Percentiles rank a stretch among this genome's conserved stretches.
Conservation (phyloP, 108 stramenopile genomes). For the Skeletonema costatum region DNA sequence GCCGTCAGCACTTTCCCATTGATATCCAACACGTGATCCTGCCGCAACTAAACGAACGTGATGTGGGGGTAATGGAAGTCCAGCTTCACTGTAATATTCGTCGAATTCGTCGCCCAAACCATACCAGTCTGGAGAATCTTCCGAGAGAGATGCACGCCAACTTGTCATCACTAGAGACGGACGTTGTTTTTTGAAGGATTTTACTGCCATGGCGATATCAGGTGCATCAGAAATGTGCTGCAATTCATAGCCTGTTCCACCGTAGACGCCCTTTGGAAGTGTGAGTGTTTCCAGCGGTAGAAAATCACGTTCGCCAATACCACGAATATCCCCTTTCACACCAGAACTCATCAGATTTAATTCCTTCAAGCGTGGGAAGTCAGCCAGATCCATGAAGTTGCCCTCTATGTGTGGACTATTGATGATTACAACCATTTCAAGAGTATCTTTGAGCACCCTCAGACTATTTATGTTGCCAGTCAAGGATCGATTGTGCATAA, state of each 20-base stretch:
- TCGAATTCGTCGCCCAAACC: not conserved
- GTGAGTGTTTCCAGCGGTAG: not conserved
- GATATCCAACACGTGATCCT: not conserved
- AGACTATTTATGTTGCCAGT: not conserved
- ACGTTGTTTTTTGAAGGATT: not conserved
- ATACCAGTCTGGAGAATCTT: not conserved
- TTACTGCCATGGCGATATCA: not conserved
- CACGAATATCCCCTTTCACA: not conserved
- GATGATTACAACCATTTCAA: too few relatives aligned
- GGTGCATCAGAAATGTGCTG: not conserved
- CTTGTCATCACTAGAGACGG: not conserved
- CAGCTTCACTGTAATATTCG: too few relatives aligned
- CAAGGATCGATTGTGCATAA: too few relatives aligned
- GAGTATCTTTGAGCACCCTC: constrained; percentile 4
- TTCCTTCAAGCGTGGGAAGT: not conserved
- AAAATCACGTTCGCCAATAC: not conserved
- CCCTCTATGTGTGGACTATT: too few relatives aligned
- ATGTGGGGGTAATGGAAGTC: not conserved
- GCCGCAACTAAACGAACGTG: not conserved
- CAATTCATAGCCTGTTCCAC: not conserved
- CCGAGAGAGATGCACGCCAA: not conserved
- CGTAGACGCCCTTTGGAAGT: not conserved
- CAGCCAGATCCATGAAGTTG: not conserved
- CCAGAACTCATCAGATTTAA: not conserved
- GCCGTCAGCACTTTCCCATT: not conserved